Conservation (phyloP, 495 filamentous ascomycete genomes). For the Pyronema omphalodes region DNA sequence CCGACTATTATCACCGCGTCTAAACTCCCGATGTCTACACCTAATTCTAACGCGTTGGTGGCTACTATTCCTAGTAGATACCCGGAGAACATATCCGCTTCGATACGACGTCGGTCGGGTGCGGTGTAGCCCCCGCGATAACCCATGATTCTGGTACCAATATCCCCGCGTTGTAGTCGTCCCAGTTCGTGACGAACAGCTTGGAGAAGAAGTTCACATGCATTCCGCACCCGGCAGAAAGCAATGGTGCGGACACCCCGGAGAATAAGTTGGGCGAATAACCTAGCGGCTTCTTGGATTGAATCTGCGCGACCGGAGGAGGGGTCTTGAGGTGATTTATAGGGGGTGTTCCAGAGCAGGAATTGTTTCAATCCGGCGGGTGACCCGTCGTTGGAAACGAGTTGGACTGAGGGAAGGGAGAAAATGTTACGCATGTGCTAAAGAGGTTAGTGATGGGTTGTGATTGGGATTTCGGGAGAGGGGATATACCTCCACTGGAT, state of each 20-base stretch:
- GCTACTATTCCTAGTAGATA: slow-evolving; percentile 85
- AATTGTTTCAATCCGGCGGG: slow-evolving; percentile 91
- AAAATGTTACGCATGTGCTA: slow-evolving; percentile 89
- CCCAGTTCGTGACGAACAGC: slow-evolving; percentile 64
- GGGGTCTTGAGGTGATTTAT: slow-evolving; percentile 74
- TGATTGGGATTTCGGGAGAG: not conserved
- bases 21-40: slow-evolving; percentile 87
- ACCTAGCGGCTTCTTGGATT: slow-evolving; percentile 61
- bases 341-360: slow-evolving; percentile 94
- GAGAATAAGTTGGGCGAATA: slow-evolving; percentile 81
- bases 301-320: slow-evolving; percentile 69
- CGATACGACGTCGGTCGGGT: slow-evolving; percentile 77
- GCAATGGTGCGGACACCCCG: slow-evolving; percentile 85
- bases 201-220: slow-evolving; percentile 69
- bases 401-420: slow-evolving; percentile 53
- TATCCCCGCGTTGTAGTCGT: slow-evolving; percentile 50
- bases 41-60: slow-evolving; percentile 81
- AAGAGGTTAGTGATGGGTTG: not conserved
- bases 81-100: slow-evolving; percentile 93
- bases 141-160: slow-evolving; percentile 69
- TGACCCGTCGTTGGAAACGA: slow-evolving; percentile 83
- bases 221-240: slow-evolving; percentile 71
- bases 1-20: slow-evolving; percentile 89
- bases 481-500: slow-evolving; percentile 40
- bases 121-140: slow-evolving; percentile 93